Evolutionary conservation across 306 rosid species (phyloP).

Genomic region (Hylodesmum podocarpum): DNA sequence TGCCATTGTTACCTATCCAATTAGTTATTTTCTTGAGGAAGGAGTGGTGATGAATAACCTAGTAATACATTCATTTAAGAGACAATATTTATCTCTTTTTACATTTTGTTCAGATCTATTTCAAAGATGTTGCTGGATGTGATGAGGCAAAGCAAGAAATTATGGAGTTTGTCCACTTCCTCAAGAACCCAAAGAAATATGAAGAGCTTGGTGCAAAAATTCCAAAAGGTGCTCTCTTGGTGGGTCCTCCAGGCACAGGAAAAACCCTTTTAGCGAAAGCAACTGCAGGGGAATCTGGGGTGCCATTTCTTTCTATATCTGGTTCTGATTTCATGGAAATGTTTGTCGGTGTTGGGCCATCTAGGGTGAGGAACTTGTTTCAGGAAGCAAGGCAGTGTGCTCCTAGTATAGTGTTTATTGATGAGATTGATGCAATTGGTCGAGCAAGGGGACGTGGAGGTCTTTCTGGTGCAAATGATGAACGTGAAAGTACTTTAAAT

Average conservation of each 20-base stretch:
- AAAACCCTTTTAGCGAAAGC: conserved; percentile 98
- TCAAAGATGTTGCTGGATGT: conserved; percentile 97
- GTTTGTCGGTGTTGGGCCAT: conserved; percentile 98
- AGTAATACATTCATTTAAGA: background rate
- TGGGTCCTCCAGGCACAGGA: conserved; percentile 98
- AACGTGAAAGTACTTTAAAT: conserved; percentile 96
- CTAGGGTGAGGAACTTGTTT: conserved; percentile 95
- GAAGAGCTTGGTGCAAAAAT: conserved; percentile 96
- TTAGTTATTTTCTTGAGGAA: conserved; percentile 4
- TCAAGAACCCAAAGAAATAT: conserved; percentile 87
- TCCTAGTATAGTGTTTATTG: conserved; percentile 93
- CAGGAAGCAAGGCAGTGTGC: conserved; percentile 96
- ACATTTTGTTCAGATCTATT: conserved; percentile 58
- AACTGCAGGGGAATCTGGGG: conserved; percentile 97
- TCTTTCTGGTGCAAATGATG: conserved; percentile 81
- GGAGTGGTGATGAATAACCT: background rate
- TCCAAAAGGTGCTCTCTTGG: conserved; percentile 95
- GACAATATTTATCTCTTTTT: background rate
- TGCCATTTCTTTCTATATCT: conserved; percentile 90
- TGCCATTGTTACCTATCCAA: background rate
- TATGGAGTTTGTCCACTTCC: conserved; percentile 98
- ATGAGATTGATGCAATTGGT: conserved; percentile 98
- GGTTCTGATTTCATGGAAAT: conserved; percentile 97
- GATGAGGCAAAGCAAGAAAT: conserved; percentile 97
- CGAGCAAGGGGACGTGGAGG: conserved; percentile 98